phyloP scores from a whole-genome alignment of 495 filamentous ascomycete species.

The Stereocaulon alpinum region DNA sequence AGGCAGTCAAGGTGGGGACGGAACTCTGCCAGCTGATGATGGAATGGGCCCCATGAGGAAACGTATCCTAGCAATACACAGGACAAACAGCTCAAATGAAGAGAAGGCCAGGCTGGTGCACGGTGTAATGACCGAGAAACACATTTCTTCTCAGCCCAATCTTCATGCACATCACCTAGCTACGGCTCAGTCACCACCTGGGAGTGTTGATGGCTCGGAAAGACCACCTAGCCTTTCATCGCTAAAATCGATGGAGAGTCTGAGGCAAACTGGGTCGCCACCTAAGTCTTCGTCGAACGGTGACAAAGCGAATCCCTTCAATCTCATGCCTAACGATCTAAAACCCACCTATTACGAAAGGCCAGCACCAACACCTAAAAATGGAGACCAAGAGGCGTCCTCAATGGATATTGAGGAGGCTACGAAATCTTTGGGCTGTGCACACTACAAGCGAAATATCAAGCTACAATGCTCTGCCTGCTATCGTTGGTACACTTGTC shows the following conservation, averaged over 20 bases:
- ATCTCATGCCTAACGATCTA: slow-evolving; percentile 61
- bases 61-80: slow-evolving; percentile 68
- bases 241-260: slow-evolving; percentile 22
- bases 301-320: slow-evolving; percentile 45
- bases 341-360: slow-evolving; percentile 57
- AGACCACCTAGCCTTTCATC: slow-evolving; percentile 29
- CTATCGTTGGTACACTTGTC: slow-evolving; percentile 86
- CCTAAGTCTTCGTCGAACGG: slow-evolving; percentile 28
- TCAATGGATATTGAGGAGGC: slow-evolving; percentile 26
- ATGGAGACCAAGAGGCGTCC: slow-evolving; percentile 35
- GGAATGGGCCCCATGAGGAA: slow-evolving; percentile 69
- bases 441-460: slow-evolving; percentile 91
- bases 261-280: slow-evolving; percentile 26
- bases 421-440: slow-evolving; percentile 56
- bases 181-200: slow-evolving; percentile 25
- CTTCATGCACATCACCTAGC: slow-evolving; percentile 24
- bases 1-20: slow-evolving; percentile 16
- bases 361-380: slow-evolving; percentile 29
- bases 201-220: slow-evolving; percentile 30
- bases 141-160: slow-evolving; percentile 41
- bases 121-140: slow-evolving; percentile 68
- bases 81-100: slow-evolving; percentile 48
- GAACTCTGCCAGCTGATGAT: slow-evolving; percentile 75
- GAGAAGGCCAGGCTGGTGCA: slow-evolving; percentile 84
- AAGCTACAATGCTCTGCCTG: slow-evolving; percentile 89